Conservation (phyloP, 2,329 filamentous ascomycete species). For the Scytalidium sp. region DNA sequence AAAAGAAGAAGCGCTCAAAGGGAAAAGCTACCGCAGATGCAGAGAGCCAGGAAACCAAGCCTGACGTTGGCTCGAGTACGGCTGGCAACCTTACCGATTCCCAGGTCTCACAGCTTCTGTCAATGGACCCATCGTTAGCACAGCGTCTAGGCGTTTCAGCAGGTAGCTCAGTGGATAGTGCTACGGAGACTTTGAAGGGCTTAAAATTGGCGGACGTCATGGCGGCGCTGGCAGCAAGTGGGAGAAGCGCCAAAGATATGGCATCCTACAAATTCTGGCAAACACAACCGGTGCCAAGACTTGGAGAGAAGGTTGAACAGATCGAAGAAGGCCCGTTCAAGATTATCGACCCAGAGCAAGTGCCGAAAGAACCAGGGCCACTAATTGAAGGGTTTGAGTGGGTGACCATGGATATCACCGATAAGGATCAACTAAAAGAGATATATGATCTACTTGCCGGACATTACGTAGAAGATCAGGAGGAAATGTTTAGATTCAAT, state of each 20-base stretch:
- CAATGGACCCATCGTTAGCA: constrained; percentile 70
- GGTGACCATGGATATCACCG: constrained; percentile 82
- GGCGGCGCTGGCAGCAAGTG: constrained; percentile 71
- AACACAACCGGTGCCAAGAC: constrained; percentile 90
- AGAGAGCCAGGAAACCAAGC: background rate
- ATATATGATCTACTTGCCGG: constrained; percentile 87
- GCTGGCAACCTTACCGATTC: constrained; percentile 48
- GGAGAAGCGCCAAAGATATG: constrained; percentile 95
- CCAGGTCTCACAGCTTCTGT: constrained; percentile 63
- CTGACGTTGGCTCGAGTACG: constrained; percentile 41
- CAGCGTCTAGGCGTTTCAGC: constrained; percentile 47
- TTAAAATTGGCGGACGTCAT: constrained; percentile 69
- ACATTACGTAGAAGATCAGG: constrained; percentile 96
- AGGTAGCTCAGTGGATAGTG: constrained; percentile 32
- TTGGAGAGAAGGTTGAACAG: constrained; percentile 57
- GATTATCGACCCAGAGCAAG: constrained; percentile 72
- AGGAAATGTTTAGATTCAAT: constrained; percentile 96
- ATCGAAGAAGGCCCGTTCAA: constrained; percentile 81
- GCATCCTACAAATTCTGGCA: constrained; percentile 98
- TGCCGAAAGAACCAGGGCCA: constrained; percentile 72
- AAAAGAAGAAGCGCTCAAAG: constrained; percentile 61
- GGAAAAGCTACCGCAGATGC: no score
- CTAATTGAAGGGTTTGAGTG: constrained; percentile 88
- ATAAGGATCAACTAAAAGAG: constrained; percentile 78
- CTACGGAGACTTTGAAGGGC: constrained; percentile 54